Base-by-base conservation (phyloP, 139 green algal genomes). In the Pseudopediastrum boryanum region DNA sequence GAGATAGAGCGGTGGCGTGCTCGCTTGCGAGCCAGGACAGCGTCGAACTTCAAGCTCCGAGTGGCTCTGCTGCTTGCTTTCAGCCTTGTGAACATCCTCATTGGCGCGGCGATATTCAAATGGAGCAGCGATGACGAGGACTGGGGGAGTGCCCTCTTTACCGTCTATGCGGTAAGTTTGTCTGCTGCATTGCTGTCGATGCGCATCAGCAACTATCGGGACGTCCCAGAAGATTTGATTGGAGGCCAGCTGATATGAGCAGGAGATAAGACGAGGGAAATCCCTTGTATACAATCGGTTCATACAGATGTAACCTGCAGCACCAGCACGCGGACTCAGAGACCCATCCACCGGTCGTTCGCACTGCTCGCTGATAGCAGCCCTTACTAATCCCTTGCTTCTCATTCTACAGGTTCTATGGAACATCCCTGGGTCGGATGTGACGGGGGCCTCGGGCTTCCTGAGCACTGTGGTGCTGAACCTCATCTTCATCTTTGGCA, bases 401-500 rank as follows among this genome's bases (percentile, higher is more conserved):
- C 8, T 38, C 12, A 8, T 59, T 23, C 8, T 52, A 31, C 71
- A 78, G 71, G 44, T 78, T 9, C 23, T 69, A 29, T 78, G 56
- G 29, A 59, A 16, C 71, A 69, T 78, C 21, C 71, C 71, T 25
- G 71, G 71, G 44, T 39, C 71, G 38, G 71, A 78, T 42, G 65
- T 78, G 29, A 78, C 71, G 4, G 13, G 46, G 21, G 52, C 52
- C 6, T 44, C 71, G 3, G 51, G 39, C 19, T 16, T 25, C 4
- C n/a, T 54, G 39, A 56, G n/a, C 2, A 78, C 71, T 68, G 29
- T 69, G 3, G 52, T 78, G 52, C 71, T 78, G 41, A 78, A 78
- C 54, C 3, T 70, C 56, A 78, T 78, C 33, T 78, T 78, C 71
- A 43, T 78, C 0, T 78, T 78, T 70, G 71, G 71, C 63, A 41